These are phyloP conservation scores for Misopates orontium DNA, from an alignment of 257 asterid species.

Conservation along the genomic window DNA sequence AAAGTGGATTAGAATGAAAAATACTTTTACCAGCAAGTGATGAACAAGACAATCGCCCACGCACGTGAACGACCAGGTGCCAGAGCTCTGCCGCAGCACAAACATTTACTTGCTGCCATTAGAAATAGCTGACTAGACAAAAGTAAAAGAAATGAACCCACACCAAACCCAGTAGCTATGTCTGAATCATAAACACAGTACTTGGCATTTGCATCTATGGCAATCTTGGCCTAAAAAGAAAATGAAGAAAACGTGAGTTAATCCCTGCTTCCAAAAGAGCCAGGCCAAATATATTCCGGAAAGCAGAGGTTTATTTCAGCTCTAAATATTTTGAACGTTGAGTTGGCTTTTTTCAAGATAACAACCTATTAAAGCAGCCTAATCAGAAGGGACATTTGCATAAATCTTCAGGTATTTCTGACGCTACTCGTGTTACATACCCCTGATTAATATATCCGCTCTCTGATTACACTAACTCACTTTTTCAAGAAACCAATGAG, in stretches of 20 bases:
- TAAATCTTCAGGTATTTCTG: too few relatives aligned
- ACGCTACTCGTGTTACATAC: too few relatives aligned
- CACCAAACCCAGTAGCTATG: conserved; percentile 48
- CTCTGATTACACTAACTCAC: too few relatives aligned
- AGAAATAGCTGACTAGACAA: conserved; percentile 35
- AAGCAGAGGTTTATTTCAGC: background rate
- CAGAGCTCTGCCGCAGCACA: conserved; percentile 47
- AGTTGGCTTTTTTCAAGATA: too few relatives aligned
- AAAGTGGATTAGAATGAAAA: background rate
- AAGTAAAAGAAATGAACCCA: conserved; percentile 47
- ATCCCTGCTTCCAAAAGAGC: too few relatives aligned
- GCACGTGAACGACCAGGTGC: conserved; percentile 46
- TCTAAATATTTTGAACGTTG: too few relatives aligned
- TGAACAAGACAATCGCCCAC: conserved; percentile 42
- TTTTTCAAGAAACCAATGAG: too few relatives aligned
- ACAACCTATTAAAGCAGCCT: too few relatives aligned
- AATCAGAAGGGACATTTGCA: too few relatives aligned
- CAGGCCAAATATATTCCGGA: background rate
- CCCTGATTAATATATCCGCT: too few relatives aligned
- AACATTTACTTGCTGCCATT: conserved; percentile 40
- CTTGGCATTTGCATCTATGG: conserved; percentile 2
- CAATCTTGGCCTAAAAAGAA: background rate
- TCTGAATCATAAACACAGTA: conserved; percentile 53
- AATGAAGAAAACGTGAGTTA: background rate
- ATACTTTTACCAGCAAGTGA: conserved; percentile 37